Percentiles rank a stretch among this genome's conserved stretches.
Conservation (phyloP, 1,284 basidiomycete genomes). For the Moesziomyces antarcticus region DNA sequence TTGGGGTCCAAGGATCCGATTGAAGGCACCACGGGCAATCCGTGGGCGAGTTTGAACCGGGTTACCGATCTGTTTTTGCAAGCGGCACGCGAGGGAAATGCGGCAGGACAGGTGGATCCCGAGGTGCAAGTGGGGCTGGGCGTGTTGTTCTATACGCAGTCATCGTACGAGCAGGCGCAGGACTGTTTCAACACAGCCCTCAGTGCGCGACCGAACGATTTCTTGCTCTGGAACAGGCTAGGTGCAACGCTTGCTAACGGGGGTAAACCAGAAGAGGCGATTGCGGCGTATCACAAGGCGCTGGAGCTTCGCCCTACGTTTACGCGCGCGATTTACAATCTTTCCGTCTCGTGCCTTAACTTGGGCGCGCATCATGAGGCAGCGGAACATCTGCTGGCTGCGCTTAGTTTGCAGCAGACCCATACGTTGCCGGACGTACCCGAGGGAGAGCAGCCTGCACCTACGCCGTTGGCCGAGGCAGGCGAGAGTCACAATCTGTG, state of each 20-base stretch:
- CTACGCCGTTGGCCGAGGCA: slow-evolving; percentile 58
- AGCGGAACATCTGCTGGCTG: slow-evolving; percentile 94
- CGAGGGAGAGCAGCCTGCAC: slow-evolving; percentile 39
- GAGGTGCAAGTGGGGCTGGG: slow-evolving; percentile 95
- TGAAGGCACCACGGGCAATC: slow-evolving; percentile 68
- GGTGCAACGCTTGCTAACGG: slow-evolving; percentile 96
- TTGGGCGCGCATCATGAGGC: slow-evolving; percentile 96
- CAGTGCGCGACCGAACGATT: slow-evolving; percentile 84
- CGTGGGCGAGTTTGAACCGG: slow-evolving; percentile 86
- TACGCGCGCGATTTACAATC: slow-evolving; percentile 96
- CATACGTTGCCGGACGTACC: slow-evolving; percentile 65
- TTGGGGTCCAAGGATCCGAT: slow-evolving; percentile 71
- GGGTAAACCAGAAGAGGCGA: slow-evolving; percentile 89
- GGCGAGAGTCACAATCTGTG: slow-evolving; percentile 76
- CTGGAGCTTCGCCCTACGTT: slow-evolving; percentile 94
- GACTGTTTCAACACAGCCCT: slow-evolving; percentile 92
- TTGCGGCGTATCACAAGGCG: slow-evolving; percentile 92
- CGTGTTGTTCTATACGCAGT: slow-evolving; percentile 88
- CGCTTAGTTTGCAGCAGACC: slow-evolving; percentile 80
- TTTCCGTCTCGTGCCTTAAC: slow-evolving; percentile 96
- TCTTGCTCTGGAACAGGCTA: slow-evolving; percentile 93
- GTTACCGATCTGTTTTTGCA: slow-evolving; percentile 85
- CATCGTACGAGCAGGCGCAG: slow-evolving; percentile 81
- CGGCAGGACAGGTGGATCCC: slow-evolving; percentile 78
- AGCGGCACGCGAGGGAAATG: slow-evolving; percentile 77